Base-by-base conservation (phyloP, 768 basidiomycete species). In the Chalciporus piperatus region DNA sequence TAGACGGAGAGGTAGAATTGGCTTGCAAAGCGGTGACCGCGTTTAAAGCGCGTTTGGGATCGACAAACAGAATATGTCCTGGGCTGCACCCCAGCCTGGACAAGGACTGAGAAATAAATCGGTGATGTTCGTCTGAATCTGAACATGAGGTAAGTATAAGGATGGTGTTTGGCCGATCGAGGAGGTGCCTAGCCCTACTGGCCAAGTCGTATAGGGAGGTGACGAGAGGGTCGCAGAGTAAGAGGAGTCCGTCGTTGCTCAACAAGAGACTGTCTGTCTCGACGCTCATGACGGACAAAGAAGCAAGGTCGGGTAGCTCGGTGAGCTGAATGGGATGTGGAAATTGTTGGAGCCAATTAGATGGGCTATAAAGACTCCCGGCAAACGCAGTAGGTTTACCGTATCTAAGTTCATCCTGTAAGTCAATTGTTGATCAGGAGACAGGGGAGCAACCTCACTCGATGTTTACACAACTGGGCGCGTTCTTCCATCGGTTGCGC, bases 151-250 rank as follows among this genome's bases (percentile, higher is more conserved):
- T 63, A 1, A 80, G 52, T 1, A 81, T 62, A 13, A 83, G 65
- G 52, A 83, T 71, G 4, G 74, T 71, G 46, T 77, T 79, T 7
- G 73, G 69, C 44, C 68, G 62, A 43, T 62, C 23, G 50, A 69
- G 57, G 42, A 78, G 41, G 39, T 67, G 51, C 14, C 37, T 54
- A 22, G 63, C 57, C 13, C 59, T 60, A 2, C 42, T 7, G 14
- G 55, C 45, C 16, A 84, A 62, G 19, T 71, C 61, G 1, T 74
- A 58, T 19, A 84, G 64, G 8, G 79, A 71, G 1, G 75, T 79
- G 19, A 78, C 76, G 35, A 83, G 51, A 6, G 87, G 84, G 52
- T 88, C 86, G 61, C 72, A 78, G 14, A 87, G 71, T 16, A 89
- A 56, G 54, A 91, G 66, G n/a, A 84, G 76, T 33, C 87, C 70